phyloP scores from a whole-genome alignment of 2,329 filamentous ascomycete species.

The Stachybotrys chartarum region DNA sequence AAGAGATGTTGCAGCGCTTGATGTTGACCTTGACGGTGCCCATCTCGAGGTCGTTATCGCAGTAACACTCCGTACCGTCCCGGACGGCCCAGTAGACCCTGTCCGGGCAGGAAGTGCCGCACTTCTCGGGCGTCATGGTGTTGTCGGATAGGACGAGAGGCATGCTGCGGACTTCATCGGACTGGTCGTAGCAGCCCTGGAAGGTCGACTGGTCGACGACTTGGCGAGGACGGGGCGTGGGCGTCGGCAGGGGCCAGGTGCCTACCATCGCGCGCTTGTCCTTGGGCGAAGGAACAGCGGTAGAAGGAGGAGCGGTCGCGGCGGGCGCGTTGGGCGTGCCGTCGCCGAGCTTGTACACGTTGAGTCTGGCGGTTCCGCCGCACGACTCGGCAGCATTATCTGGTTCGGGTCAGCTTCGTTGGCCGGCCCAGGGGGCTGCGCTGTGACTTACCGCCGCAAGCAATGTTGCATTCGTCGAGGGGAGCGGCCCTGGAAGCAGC shows the following conservation, averaged over 20 bases:
- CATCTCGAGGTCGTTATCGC: background rate
- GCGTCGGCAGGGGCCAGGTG: background rate
- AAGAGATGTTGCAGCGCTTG: background rate
- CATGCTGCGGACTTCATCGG: background rate
- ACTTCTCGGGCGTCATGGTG: background rate
- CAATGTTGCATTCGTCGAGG: slow-evolving; percentile 23
- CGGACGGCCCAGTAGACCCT: background rate
- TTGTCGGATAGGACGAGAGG: background rate
- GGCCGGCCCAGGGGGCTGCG: background rate
- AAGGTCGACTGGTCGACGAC: background rate
- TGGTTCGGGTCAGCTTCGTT: slow-evolving; percentile 3
- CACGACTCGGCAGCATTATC: slow-evolving; percentile 28
- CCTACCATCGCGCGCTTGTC: background rate
- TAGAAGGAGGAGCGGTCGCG: background rate
- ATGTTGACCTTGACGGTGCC: background rate
- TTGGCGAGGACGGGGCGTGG: background rate
- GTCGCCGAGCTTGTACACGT: slow-evolving; percentile 22
- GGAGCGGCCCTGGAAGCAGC: slow-evolving; percentile 20
- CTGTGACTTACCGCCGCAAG: slow-evolving; percentile 19
- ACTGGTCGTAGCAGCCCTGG: background rate
- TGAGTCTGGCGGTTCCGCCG: slow-evolving; percentile 24
- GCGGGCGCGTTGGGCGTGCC: background rate
- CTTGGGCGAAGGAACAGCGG: background rate
- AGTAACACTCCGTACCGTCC: slow-evolving; percentile 1
- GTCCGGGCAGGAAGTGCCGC: background rate